phyloP scores from a whole-genome alignment of 176 grass and related monocot species.

The Oryza punctata region DNA sequence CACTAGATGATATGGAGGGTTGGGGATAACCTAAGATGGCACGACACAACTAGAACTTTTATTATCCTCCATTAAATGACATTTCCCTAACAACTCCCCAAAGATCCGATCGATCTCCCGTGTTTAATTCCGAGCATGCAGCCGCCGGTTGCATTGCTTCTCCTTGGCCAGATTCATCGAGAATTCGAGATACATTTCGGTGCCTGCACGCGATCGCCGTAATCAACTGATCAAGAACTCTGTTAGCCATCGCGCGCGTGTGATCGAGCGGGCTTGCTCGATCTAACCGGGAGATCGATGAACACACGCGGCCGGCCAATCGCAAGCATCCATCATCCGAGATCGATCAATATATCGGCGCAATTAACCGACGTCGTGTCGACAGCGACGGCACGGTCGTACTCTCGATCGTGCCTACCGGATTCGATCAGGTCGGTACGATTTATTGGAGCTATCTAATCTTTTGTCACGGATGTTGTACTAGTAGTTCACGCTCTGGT shows the following conservation, averaged over 20 bases:
- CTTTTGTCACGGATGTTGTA: neutral
- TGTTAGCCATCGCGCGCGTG: neutral
- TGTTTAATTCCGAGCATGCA: neutral
- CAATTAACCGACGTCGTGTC: neutral
- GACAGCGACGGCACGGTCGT: constrained; percentile 30
- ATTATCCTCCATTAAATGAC: neutral
- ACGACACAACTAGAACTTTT: neutral
- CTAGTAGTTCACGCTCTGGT: neutral
- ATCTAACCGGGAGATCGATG: neutral
- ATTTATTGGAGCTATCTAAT: neutral
- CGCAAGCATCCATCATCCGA: neutral
- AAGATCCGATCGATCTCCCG: neutral
- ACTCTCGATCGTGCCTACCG: neutral
- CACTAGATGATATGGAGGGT: too few relatives aligned
- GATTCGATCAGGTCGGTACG: neutral
- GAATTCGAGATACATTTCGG: neutral
- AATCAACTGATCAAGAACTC: neutral
- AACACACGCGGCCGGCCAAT: constrained; percentile 19
- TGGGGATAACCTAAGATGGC: too few relatives aligned
- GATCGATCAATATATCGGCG: neutral
- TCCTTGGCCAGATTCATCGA: constrained; percentile 19
- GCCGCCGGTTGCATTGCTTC: neutral
- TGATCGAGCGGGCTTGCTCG: neutral
- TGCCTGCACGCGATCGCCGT: neutral
- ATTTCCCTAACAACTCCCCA: constrained; percentile 22